Conservation (phyloP, 164 flowering plant species). For the Sextonia rubra region DNA sequence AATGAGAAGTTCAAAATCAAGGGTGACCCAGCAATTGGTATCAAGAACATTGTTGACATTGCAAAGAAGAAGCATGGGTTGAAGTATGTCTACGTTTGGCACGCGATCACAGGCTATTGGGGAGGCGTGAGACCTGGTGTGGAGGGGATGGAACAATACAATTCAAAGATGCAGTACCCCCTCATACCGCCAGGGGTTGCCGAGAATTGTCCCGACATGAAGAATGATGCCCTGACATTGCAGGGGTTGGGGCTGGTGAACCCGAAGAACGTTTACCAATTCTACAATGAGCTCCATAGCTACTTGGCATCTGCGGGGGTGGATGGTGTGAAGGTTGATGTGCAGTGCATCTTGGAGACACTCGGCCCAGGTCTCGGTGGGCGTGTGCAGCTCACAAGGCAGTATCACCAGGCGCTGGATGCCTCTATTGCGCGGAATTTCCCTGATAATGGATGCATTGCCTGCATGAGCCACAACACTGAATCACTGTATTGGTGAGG, state of each 20-base stretch:
- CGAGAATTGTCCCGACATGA: constrained; percentile 72
- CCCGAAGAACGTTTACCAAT: constrained; percentile 57
- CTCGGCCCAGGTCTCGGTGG: constrained; percentile 82
- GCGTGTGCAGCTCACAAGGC: constrained; percentile 75
- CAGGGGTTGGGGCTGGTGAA: constrained; percentile 78
- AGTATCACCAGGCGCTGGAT: constrained; percentile 88
- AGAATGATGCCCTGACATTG: constrained; percentile 51
- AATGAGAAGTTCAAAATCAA: constrained; percentile 67
- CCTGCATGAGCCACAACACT: constrained; percentile 95
- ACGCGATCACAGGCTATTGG: constrained; percentile 96
- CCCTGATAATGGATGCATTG: constrained; percentile 82
- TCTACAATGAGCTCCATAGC: constrained; percentile 70
- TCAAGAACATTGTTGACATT: constrained; percentile 57
- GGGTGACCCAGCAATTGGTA: constrained; percentile 60
- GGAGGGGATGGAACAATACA: constrained; percentile 61
- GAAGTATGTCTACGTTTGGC: constrained; percentile 92
- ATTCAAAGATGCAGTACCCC: constrained; percentile 57
- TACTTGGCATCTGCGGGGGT: constrained; percentile 76
- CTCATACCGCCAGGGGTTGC: constrained; percentile 49
- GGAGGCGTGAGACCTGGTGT: constrained; percentile 81
- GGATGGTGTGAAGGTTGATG: constrained; percentile 97
- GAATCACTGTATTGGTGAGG: constrained; percentile 75
- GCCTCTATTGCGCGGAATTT: constrained; percentile 73
- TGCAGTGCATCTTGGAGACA: constrained; percentile 88
- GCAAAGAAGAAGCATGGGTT: constrained; percentile 78